phyloP scores from a whole-genome alignment of 2,329 filamentous ascomycete species.

The Didymella sp. region DNA sequence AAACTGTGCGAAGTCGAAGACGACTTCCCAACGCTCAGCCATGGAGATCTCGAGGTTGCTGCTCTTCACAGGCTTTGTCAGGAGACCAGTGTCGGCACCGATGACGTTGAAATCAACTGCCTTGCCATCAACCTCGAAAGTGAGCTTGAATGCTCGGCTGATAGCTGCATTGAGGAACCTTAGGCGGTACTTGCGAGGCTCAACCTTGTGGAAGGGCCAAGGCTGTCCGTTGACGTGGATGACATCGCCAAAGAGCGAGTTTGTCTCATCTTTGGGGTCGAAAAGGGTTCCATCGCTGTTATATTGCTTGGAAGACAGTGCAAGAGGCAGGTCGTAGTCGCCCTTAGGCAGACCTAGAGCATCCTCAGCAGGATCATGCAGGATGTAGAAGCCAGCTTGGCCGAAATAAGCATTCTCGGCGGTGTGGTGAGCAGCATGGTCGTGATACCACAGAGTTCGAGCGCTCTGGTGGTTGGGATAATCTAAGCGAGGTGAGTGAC shows the following conservation, averaged over 20 bases:
- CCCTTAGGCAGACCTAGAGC: slow-evolving; percentile 60
- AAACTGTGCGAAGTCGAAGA: slow-evolving; percentile 63
- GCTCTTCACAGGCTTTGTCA: slow-evolving; percentile 53
- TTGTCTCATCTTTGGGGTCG: slow-evolving; percentile 56
- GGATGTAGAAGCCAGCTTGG: slow-evolving; percentile 64
- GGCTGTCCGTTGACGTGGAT: slow-evolving; percentile 67
- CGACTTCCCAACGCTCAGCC: slow-evolving; percentile 66
- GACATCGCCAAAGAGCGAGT: slow-evolving; percentile 62
- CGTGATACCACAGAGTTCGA: slow-evolving; percentile 64
- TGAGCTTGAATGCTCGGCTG: slow-evolving; percentile 57
- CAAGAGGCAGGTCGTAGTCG: slow-evolving; percentile 62
- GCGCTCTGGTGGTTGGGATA: slow-evolving; percentile 64
- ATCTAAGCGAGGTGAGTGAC: slow-evolving; percentile 40
- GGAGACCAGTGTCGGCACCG: slow-evolving; percentile 58
- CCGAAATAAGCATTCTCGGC: slow-evolving; percentile 66
- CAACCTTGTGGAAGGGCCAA: slow-evolving; percentile 65
- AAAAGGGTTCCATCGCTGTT: slow-evolving; percentile 60
- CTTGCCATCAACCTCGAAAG: slow-evolving; percentile 52
- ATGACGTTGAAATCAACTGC: slow-evolving; percentile 62
- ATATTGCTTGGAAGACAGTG: slow-evolving; percentile 62
- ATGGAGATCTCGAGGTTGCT: slow-evolving; percentile 59
- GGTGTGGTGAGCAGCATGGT: slow-evolving; percentile 56
- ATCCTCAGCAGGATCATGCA: slow-evolving; percentile 61
- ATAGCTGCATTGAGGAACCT: slow-evolving; percentile 58
- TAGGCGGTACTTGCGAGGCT: slow-evolving; percentile 67